phyloP scores from a whole-genome alignment of 371 early-diverging fungal species.

The Apophysomyces sp. region DNA sequence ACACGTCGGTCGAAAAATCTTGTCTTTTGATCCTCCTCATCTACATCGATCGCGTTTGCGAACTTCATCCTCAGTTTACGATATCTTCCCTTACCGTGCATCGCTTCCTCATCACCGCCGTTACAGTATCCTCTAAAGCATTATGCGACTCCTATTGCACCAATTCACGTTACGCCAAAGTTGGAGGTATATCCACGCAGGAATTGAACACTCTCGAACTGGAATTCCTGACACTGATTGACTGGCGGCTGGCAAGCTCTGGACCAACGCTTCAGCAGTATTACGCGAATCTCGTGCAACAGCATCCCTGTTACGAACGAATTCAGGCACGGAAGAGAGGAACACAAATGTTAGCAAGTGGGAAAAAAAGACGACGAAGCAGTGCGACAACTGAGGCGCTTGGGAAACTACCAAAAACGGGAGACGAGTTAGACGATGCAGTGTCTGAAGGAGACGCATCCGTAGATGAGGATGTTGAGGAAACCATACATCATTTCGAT shows the following conservation, averaged over 20 bases:
- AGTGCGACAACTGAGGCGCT: not conserved
- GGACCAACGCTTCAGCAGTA: slow-evolving; percentile 83
- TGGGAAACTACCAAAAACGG: not conserved
- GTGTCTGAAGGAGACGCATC: slow-evolving; percentile 2
- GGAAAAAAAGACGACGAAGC: slow-evolving; percentile 25
- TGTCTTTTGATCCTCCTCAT: slow-evolving; percentile 85
- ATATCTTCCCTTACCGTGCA: slow-evolving; percentile 92
- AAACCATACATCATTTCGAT: slow-evolving; percentile 42
- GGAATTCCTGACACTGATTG: slow-evolving; percentile 83
- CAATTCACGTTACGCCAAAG: slow-evolving; percentile 87
- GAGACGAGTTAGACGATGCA: slow-evolving; percentile 4
- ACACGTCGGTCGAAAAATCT: slow-evolving; percentile 87
- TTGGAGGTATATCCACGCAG: slow-evolving; percentile 91
- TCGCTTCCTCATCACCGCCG: slow-evolving; percentile 92
- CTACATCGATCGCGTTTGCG: slow-evolving; percentile 91
- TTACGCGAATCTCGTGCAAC: slow-evolving; percentile 76
- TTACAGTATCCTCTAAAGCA: slow-evolving; percentile 88
- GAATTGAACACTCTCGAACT: slow-evolving; percentile 96
- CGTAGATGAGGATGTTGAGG: slow-evolving; percentile 27
- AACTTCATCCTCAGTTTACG: slow-evolving; percentile 78
- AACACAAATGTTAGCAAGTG: not conserved
- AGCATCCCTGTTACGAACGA: slow-evolving; percentile 57
- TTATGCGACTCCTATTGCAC: slow-evolving; percentile 86
- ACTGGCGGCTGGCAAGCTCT: slow-evolving; percentile 85
- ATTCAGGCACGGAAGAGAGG: not conserved